Conservation (phyloP, 176 grass and related monocot genomes). For the Hyparrhenia diplandra region DNA sequence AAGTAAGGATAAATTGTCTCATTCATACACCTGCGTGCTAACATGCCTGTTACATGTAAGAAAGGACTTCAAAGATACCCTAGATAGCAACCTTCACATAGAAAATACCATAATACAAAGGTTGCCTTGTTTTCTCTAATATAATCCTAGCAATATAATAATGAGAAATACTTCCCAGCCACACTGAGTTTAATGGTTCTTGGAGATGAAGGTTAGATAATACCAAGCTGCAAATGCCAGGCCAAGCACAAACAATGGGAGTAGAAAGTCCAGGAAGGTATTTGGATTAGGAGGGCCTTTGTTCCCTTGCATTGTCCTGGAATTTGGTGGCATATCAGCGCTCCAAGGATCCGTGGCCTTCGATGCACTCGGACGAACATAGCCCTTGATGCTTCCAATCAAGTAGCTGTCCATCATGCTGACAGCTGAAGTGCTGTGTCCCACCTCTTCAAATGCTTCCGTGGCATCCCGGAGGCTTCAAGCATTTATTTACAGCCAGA, state of each 20-base stretch:
- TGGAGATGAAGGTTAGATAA: conserved; percentile 59
- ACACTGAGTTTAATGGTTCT: conserved; percentile 12
- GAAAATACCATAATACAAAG: not conserved
- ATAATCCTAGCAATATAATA: not conserved
- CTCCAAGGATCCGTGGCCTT: not conserved
- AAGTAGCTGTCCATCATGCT: conserved; percentile 68
- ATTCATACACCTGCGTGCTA: conserved; percentile 19
- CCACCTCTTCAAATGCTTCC: conserved; percentile 71
- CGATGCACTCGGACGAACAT: conserved; percentile 22
- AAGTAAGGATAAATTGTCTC: not conserved
- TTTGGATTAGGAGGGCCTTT: conserved; percentile 40
- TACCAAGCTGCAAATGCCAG: conserved; percentile 77
- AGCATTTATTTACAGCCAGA: not conserved
- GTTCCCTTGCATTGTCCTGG: conserved; percentile 19
- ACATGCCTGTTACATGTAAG: not conserved
- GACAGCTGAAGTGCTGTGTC: conserved; percentile 66
- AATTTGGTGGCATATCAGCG: not conserved
- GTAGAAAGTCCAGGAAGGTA: conserved; percentile 63
- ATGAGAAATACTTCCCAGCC: not conserved
- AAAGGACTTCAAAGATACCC: not conserved
- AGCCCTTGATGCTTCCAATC: conserved; percentile 53
- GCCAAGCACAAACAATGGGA: conserved; percentile 55
- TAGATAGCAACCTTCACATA: conserved; percentile 5
- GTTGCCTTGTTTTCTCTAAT: not conserved
- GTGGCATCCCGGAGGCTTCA: conserved; percentile 76